Conservation (phyloP, 441 rosid species). For the Kokia cookei region DNA sequence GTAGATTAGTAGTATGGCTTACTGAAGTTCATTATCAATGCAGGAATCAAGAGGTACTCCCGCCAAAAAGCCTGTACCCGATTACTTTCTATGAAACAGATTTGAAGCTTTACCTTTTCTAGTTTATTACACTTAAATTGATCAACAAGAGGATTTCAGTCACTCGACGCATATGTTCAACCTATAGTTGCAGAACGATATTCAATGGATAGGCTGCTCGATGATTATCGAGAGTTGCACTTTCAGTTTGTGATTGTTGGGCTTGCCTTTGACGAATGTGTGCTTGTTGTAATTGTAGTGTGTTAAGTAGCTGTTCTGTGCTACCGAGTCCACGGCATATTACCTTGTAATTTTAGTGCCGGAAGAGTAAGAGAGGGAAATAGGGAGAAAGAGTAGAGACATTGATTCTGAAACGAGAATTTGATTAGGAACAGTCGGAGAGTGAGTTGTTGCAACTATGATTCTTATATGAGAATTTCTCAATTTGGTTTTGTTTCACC, state of each 20-base stretch:
- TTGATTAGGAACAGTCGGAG: slow-evolving; percentile 3
- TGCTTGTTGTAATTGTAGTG: slow-evolving; percentile 7
- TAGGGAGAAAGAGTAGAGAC: background rate
- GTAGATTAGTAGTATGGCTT: background rate
- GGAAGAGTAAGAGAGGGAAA: background rate
- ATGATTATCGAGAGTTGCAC: slow-evolving; percentile 3
- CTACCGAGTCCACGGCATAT: slow-evolving; percentile 1
- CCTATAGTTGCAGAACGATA: slow-evolving; percentile 1
- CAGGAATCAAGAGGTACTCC: slow-evolving; percentile 91
- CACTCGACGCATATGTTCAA: slow-evolving; percentile 5
- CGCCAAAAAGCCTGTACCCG: slow-evolving; percentile 77
- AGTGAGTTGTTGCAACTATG: slow-evolving; percentile 1
- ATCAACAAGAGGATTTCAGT: slow-evolving; percentile 15
- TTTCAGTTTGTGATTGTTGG: slow-evolving; percentile 3
- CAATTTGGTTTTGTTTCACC: background rate
- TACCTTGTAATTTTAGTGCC: background rate
- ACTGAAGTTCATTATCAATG: slow-evolving; percentile 14
- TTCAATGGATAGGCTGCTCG: slow-evolving; percentile 2
- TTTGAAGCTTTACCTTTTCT: slow-evolving; percentile 7
- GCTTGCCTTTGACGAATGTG: slow-evolving; percentile 5
- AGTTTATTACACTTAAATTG: background rate
- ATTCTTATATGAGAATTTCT: slow-evolving; percentile 5
- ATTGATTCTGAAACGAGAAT: background rate
- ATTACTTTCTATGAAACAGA: slow-evolving; percentile 65
- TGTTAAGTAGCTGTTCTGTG: background rate